These are phyloP conservation scores for Russula foetens DNA, from an alignment of 768 basidiomycete species.

Conservation along the genomic window DNA sequence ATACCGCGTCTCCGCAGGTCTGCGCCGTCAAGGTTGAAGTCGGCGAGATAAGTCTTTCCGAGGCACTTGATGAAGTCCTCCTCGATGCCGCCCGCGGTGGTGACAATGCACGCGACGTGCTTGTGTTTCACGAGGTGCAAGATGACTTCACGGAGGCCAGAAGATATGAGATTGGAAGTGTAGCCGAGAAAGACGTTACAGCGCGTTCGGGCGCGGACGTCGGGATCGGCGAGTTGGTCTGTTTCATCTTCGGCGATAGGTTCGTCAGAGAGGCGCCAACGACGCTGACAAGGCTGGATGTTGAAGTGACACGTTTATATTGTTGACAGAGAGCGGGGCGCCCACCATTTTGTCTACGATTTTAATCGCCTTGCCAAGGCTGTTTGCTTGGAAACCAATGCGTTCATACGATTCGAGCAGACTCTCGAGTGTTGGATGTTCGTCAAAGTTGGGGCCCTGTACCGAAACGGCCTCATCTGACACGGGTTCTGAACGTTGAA, in stretches of 20 bases:
- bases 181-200: conserved; percentile 94
- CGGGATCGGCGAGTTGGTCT: conserved; percentile 51
- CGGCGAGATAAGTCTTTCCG: conserved; percentile 91
- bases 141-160: conserved; percentile 90
- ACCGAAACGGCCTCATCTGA: conserved; percentile 60
- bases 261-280: conserved; percentile 86
- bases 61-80: conserved; percentile 99
- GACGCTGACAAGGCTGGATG: conserved; percentile 43
- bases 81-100: conserved; percentile 96
- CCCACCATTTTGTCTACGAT: conserved; percentile 91
- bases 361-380: conserved; percentile 78
- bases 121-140: conserved; percentile 88
- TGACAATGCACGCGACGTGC: conserved; percentile 84
- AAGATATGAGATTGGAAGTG: conserved; percentile 97
- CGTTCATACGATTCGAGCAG: conserved; percentile 76
- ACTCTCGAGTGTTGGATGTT: conserved; percentile 51
- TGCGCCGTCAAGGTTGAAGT: conserved; percentile 88
- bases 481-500: conserved; percentile 68
- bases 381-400: conserved; percentile 97
- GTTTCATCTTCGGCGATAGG: conserved; percentile 62
- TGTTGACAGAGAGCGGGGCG: neutral
- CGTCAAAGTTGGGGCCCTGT: conserved; percentile 81
- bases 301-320: neutral
- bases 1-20: conserved; percentile 82
- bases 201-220: conserved; percentile 59